These are phyloP conservation scores for Sequoiadendron giganteum DNA, from an alignment of 75 land plant genomes.

Conservation along the genomic window DNA sequence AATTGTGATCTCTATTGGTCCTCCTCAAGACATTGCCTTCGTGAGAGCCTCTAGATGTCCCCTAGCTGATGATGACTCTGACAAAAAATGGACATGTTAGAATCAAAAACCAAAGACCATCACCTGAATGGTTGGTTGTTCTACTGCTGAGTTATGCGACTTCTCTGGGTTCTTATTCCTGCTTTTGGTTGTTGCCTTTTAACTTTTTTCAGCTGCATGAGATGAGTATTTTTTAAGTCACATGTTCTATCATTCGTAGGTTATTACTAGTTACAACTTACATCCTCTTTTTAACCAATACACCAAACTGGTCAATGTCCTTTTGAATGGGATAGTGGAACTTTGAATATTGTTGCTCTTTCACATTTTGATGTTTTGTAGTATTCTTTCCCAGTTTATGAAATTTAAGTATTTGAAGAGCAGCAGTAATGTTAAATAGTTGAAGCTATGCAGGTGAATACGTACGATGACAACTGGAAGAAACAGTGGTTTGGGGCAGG, in stretches of 20 bases:
- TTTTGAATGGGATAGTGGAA: background rate
- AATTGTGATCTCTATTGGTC: background rate
- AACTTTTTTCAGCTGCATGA: background rate
- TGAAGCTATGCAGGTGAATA: slow-evolving; percentile 61
- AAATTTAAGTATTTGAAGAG: background rate
- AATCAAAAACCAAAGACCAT: background rate
- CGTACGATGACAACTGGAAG: slow-evolving; percentile 78
- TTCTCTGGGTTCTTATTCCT: background rate
- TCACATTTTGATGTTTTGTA: background rate
- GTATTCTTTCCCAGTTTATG: background rate
- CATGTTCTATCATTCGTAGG: background rate
- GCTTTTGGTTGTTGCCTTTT: background rate
- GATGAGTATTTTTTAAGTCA: background rate
- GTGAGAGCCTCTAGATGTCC: background rate
- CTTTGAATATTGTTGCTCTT: background rate
- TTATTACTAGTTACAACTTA: background rate
- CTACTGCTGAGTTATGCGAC: background rate
- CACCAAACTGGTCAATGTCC: background rate
- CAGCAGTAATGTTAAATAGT: background rate
- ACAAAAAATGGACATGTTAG: background rate
- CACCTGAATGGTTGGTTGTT: background rate
- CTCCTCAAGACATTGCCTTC: background rate
- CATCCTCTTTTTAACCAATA: background rate
- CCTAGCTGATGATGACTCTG: background rate
- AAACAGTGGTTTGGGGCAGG: slow-evolving; percentile 98